Percentiles rank a stretch among this genome's conserved stretches.
Evolutionary conservation across 805 yeast genomes (phyloP).

Genomic region (Scheffersomyces lignosus): DNA sequence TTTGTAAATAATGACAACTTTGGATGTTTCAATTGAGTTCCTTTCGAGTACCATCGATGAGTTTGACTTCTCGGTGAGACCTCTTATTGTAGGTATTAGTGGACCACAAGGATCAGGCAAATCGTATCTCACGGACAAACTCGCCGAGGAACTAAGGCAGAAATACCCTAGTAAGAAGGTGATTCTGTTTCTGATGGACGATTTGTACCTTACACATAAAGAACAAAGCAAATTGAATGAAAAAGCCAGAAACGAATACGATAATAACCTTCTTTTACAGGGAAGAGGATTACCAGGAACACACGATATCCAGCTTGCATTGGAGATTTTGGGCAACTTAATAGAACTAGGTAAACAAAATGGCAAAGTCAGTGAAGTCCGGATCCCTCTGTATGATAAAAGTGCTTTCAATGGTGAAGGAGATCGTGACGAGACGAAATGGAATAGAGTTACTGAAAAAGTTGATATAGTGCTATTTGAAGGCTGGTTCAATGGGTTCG

Average conservation of each 20-base stretch:
- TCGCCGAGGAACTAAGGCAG: slow-evolving; percentile 33
- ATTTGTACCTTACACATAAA: slow-evolving; percentile 68
- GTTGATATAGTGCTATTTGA: slow-evolving; percentile 76
- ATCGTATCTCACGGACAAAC: slow-evolving; percentile 50
- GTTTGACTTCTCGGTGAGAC: slow-evolving; percentile 28
- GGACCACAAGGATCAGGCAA: slow-evolving; percentile 87
- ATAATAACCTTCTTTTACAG: slow-evolving; percentile 55
- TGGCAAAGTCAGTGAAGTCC: slow-evolving; percentile 22
- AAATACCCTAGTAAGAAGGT: slow-evolving; percentile 38
- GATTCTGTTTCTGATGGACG: slow-evolving; percentile 75
- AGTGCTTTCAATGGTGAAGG: slow-evolving; percentile 72
- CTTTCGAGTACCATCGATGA: slow-evolving; percentile 24
- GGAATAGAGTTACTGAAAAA: slow-evolving; percentile 36
- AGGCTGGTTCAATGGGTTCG: slow-evolving; percentile 93
- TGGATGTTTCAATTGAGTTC: slow-evolving; percentile 19
- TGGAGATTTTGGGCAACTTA: slow-evolving; percentile 31
- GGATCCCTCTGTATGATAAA: slow-evolving; percentile 77
- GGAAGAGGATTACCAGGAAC: slow-evolving; percentile 96
- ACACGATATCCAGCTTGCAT: slow-evolving; percentile 64
- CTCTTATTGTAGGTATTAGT: slow-evolving; percentile 56
- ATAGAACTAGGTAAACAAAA: slow-evolving; percentile 14
- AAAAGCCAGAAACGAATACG: slow-evolving; percentile 14
- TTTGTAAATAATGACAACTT: slow-evolving; percentile 11
- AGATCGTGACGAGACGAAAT: slow-evolving; percentile 53
- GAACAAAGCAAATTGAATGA: slow-evolving; percentile 54